Percentiles rank a stretch among this genome's conserved stretches.
These are phyloP conservation scores for Lactarius hengduanensis DNA, from an alignment of 768 basidiomycete species.

Conservation along the genomic window DNA sequence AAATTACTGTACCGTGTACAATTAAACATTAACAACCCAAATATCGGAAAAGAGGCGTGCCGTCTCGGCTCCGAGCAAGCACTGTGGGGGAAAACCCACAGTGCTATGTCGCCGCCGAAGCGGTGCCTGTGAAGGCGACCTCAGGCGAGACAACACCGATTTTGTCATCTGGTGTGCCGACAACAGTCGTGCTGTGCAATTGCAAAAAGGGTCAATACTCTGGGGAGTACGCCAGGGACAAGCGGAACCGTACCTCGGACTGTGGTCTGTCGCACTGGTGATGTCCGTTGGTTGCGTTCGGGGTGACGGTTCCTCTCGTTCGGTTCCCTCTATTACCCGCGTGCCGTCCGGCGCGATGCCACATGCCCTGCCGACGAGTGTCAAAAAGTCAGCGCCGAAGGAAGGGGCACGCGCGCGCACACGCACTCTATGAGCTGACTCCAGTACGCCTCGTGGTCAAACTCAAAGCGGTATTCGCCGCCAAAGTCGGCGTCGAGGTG, in stretches of 20 bases:
- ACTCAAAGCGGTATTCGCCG: slow-evolving; percentile 70
- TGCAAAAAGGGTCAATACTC: not conserved
- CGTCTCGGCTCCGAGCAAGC: not conserved
- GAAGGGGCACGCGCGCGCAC: not conserved
- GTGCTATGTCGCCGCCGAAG: not conserved
- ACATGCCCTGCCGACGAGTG: slow-evolving; percentile 29
- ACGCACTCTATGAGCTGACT: slow-evolving; percentile 67
- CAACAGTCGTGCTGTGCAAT: slow-evolving; percentile 14
- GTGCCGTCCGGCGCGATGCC: slow-evolving; percentile 37
- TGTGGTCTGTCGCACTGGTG: slow-evolving; percentile 2
- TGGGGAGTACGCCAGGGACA: too few relatives aligned
- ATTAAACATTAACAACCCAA: not conserved
- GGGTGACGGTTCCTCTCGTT: not conserved
- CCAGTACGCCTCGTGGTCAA: slow-evolving; percentile 76
- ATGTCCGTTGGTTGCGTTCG: slow-evolving; percentile 11
- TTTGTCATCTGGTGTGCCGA: slow-evolving; percentile 24
- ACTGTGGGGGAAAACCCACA: not conserved
- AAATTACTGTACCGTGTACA: not conserved
- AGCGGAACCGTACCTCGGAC: slow-evolving; percentile 8
- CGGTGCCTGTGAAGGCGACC: not conserved
- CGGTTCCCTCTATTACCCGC: slow-evolving; percentile 18
- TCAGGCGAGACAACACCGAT: not conserved
- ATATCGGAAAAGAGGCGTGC: not conserved
- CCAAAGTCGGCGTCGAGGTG: slow-evolving; percentile 86
- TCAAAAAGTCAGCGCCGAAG: not conserved